A percentile compares a stretch with the other conserved stretches of the same genome.
Evolutionary conservation across 176 grass and related monocot species (phyloP).

Genomic region (Eleusine indica): DNA sequence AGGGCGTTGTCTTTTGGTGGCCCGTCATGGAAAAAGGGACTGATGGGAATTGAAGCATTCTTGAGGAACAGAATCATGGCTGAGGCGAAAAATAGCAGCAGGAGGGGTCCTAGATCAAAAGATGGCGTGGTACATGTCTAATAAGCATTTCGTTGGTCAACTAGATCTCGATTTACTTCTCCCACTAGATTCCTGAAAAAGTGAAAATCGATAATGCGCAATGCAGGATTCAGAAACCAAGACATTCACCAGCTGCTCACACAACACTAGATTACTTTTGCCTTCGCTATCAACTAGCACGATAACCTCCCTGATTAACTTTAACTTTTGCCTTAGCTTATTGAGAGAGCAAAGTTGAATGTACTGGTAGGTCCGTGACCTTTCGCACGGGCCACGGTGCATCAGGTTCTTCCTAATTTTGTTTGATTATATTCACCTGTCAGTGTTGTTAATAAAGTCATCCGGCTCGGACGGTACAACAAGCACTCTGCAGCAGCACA

Average conservation of each 20-base stretch:
- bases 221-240: neutral
- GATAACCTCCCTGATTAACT: neutral
- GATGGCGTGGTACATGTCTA: neutral
- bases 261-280: neutral
- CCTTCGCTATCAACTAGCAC: neutral
- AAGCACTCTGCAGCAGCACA: no score
- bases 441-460: neutral
- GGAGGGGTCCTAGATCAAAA: slow-evolving; percentile 1
- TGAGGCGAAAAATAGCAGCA: neutral
- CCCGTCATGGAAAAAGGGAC: neutral
- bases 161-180: neutral
- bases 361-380: neutral
- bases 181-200: neutral
- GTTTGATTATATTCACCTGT: neutral
- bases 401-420: neutral
- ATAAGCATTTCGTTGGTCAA: neutral
- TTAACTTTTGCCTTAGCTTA: neutral
- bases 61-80: neutral
- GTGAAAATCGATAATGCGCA: neutral
- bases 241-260: neutral
- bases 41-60: slow-evolving; percentile 19
- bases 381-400: neutral
- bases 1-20: slow-evolving; percentile 17
- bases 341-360: neutral
- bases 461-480: neutral